A percentile compares a stretch with the other conserved stretches of the same genome.
Evolutionary conservation across 2,329 filamentous ascomycete genomes (phyloP).

Genomic region (Seiridium cupressi): DNA sequence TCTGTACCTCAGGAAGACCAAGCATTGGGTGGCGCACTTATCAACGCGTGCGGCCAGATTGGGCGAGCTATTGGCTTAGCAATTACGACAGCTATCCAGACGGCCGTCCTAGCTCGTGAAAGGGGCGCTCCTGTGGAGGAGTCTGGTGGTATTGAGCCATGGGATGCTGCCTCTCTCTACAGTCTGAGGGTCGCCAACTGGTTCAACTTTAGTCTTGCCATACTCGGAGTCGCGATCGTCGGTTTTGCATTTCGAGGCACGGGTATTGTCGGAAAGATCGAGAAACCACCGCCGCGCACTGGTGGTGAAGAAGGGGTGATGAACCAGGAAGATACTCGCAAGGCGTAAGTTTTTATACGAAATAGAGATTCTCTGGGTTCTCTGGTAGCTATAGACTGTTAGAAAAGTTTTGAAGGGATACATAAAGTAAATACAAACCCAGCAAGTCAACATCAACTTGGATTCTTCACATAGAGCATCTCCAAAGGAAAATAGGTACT

Average conservation of each 20-base stretch:
- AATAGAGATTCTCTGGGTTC: too few species aligned
- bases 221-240: constrained; percentile 42
- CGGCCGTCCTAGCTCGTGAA: constrained; percentile 53
- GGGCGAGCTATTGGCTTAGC: constrained; percentile 66
- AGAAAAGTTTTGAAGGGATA: too few species aligned
- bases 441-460: too few species aligned
- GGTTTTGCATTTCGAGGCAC: constrained; percentile 48
- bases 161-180: constrained; percentile 45
- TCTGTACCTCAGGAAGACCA: constrained; percentile 63
- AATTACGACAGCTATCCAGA: constrained; percentile 63
- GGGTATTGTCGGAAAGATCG: constrained; percentile 48
- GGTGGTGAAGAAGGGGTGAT: constrained; percentile 15
- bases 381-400: too few species aligned
- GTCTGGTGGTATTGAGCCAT: constrained; percentile 37
- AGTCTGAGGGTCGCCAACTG: constrained; percentile 50
- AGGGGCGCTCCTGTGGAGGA: constrained; percentile 41
- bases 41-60: constrained; percentile 65
- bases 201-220: constrained; percentile 49
- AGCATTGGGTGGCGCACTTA: constrained; percentile 64
- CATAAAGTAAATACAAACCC: too few species aligned
- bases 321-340: constrained; percentile 9
- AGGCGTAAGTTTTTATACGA: not conserved
- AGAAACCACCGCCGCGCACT: constrained; percentile 10
- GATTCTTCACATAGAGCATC: too few species aligned
- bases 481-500: too few species aligned